Base-by-base conservation (phyloP, 192 early-diverging fungal species). In the Backusella psychrophila region DNA sequence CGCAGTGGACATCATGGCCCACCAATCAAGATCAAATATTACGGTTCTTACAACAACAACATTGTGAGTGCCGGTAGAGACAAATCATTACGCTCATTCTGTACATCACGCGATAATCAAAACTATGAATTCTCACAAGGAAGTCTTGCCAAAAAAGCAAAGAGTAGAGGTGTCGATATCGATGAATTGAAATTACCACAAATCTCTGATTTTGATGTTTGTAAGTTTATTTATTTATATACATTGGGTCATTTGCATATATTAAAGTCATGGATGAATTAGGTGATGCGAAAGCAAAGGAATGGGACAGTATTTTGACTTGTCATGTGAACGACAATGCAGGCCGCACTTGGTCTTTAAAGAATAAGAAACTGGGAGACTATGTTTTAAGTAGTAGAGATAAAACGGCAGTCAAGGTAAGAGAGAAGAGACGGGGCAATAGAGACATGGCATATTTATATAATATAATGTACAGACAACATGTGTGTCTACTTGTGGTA, bases 301-400 rank as follows among this genome's bases (percentile, higher is more conserved):
- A 95, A 71, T 98, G 97, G 95, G 96, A 96, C 80, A 96, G 97
- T 75, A 87, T 97, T 52, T 56, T 98, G 29, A 94, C 97, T 17
- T 91, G 94, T 72, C 97, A 99, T 74, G 84, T 91, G 75, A 93
- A 95, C 75, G 89, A 91, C 35, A 75, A 75, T 5, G 77, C 78
- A 0, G 96, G 93, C 11, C 89, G 93, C 36, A 90, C 94, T 31
- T 98, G 98, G 97, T 92, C 90, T 69, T 88, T 87, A 36, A 92
- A 92, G 66, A 87, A 91, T 68, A 93, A 93, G 78, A 87, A 88
- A 0, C 73, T 98, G 76, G 94, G 94, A 36, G 88, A 91, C 36
- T 88, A 91, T 71, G 79, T 86, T 49, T 80, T 98, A 67, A 36
- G 81, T 3, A 86, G 91, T 46, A 82, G 83, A 39, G 96, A 96